Evolutionary conservation across 768 basidiomycete genomes (phyloP).

Genomic region (Tylopilus balloui): DNA sequence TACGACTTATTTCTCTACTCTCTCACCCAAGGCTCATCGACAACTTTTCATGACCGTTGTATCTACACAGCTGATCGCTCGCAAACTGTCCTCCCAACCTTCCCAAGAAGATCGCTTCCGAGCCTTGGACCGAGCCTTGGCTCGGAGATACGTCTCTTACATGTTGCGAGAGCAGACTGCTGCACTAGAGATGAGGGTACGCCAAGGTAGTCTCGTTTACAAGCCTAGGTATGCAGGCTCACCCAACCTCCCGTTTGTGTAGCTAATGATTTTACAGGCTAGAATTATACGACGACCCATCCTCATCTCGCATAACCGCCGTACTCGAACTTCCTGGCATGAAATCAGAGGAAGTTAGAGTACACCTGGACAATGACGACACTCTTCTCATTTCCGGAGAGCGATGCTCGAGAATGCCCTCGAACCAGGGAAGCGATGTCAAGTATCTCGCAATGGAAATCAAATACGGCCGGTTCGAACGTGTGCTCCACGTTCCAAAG

Average conservation of each 20-base stretch:
- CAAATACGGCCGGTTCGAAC: constrained; percentile 38
- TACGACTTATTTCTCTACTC: not conserved
- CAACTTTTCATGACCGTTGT: constrained; percentile 22
- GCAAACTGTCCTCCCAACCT: constrained; percentile 26
- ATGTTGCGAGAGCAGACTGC: constrained; percentile 19
- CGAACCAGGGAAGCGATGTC: constrained; percentile 12
- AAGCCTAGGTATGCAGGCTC: constrained; percentile 27
- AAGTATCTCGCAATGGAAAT: constrained; percentile 35
- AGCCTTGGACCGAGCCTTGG: constrained; percentile 30
- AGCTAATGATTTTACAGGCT: constrained; percentile 29
- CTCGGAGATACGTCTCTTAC: constrained; percentile 27
- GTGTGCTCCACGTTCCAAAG: constrained; percentile 33
- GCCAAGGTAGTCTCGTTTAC: constrained; percentile 29
- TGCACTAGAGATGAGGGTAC: constrained; percentile 20
- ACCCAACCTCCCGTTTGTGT: not conserved
- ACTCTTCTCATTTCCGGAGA: constrained; percentile 35
- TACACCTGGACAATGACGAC: constrained; percentile 31
- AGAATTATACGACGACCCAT: constrained; percentile 38
- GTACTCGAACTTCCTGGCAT: constrained; percentile 40
- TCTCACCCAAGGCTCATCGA: not conserved
- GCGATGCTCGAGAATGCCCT: constrained; percentile 19
- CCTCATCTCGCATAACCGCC: constrained; percentile 31
- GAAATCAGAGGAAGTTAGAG: constrained; percentile 31
- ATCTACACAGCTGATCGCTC: constrained; percentile 13
- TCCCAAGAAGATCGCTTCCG: constrained; percentile 27